These are phyloP conservation scores for Colletotrichum cordylinicola DNA, from an alignment of 2,329 filamentous ascomycete species.

Conservation along the genomic window DNA sequence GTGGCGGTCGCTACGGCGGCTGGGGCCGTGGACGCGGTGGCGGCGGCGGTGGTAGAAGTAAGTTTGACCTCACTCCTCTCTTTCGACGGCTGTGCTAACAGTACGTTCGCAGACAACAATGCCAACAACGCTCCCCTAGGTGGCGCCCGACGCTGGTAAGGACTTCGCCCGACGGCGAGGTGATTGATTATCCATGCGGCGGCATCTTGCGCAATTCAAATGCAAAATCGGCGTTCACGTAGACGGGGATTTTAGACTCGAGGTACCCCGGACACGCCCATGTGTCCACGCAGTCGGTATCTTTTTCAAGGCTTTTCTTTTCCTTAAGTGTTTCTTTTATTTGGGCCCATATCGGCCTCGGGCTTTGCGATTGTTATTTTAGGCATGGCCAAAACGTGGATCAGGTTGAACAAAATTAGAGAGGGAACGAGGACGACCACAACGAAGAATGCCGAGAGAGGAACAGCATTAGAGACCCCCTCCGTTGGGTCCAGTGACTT, in stretches of 20 bases:
- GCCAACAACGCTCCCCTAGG: conserved; percentile 56
- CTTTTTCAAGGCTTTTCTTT: conserved; percentile 1
- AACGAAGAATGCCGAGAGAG: not conserved
- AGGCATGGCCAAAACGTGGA: conserved; percentile 21
- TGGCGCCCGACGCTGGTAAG: conserved; percentile 56
- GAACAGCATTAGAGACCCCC: conserved; percentile 16
- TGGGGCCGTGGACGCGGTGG: conserved; percentile 70
- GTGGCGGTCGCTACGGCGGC: conserved; percentile 76
- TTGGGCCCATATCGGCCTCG: conserved; percentile 6
- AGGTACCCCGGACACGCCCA: not conserved
- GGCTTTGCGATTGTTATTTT: conserved; percentile 3
- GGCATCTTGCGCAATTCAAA: conserved; percentile 16
- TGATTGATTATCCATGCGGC: conserved; percentile 10
- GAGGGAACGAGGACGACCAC: conserved; percentile 17
- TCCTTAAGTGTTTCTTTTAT: not conserved
- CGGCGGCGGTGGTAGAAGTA: conserved; percentile 54
- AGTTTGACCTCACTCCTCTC: conserved; percentile 38
- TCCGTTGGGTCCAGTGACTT: conserved; percentile 15
- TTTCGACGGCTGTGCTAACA: conserved; percentile 27
- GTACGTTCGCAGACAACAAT: conserved; percentile 44
- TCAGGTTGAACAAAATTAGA: conserved; percentile 21
- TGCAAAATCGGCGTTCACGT: conserved; percentile 23
- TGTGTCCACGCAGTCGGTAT: conserved; percentile 7
- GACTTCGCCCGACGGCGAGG: not conserved
- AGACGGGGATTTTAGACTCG: conserved; percentile 18